Base-by-base conservation (phyloP, 2,329 filamentous ascomycete genomes). In the Geoglossum cookeanum region DNA sequence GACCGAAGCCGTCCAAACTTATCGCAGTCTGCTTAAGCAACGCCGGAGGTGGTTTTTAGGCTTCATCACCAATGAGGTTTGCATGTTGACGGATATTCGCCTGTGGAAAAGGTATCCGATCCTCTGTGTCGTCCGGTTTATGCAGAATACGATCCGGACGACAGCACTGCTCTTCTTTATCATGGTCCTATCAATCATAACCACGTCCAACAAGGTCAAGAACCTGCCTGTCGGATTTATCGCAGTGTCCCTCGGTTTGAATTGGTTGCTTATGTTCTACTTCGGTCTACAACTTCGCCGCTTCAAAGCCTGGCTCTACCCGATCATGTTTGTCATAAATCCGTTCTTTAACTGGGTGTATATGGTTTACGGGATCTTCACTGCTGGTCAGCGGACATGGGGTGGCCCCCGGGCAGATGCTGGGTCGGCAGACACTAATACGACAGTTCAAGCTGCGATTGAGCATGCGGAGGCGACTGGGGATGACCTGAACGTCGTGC, bases 281-380 rank as follows among this genome's bases (percentile, higher is more conserved):
- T 96, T 97, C 68, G 91, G 88, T 29, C 78, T 83, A 57, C 89
- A 87, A 70, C 78, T 97, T 54, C 83, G 84, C 60, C 80, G 92
- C 9, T 96, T 84, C 74, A 97, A 98, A 74, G 85, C 94, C 60
- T 91, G 87, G 84, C 75, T 97, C 4, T 97, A 97, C 67, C 91
- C 91, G 0, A 65, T 97, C 61, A 96, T 97, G 89, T 97, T 96
- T 67, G 72, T 95, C 52, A 69, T 96, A 61, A 97, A 96, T 66
- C 91, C 92, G 0, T 94, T 97, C 67, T 90, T 96, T 76, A 97
- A 97, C 70, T 97, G 91, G 91, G 79, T 88, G 59, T 97, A 97
- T 72, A 95, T 96, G 85, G 85, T 95, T 1, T 95, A 96, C 68
- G 90, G 89, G 49, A 94, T 95, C 63, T 92, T 94, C 69, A 96